These are phyloP conservation scores for Leccinum aurantiacum DNA, from an alignment of 768 basidiomycete genomes.

Conservation along the genomic window DNA sequence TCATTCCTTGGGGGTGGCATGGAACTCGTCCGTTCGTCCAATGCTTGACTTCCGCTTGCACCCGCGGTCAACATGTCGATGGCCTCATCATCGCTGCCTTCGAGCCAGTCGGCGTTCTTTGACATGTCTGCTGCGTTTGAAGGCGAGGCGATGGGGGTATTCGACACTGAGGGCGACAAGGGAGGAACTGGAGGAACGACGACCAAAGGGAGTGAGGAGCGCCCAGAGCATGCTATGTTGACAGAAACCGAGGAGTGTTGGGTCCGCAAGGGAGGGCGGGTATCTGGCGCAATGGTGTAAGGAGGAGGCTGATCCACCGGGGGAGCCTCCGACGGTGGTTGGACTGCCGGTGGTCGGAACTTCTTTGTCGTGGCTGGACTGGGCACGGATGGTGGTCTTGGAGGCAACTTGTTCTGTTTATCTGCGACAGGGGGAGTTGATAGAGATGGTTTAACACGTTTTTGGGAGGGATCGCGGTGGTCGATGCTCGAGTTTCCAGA, in stretches of 20 bases:
- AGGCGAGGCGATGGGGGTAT: slow-evolving; percentile 30
- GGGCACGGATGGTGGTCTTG: slow-evolving; percentile 24
- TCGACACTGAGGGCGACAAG: slow-evolving; percentile 41
- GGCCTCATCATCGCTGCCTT: slow-evolving; percentile 83
- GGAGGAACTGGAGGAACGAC: slow-evolving; percentile 40
- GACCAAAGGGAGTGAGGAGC: slow-evolving; percentile 60
- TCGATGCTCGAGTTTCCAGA: slow-evolving; percentile 36
- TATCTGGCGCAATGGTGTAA: slow-evolving; percentile 43
- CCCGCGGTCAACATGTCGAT: slow-evolving; percentile 81
- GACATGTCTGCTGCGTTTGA: slow-evolving; percentile 41
- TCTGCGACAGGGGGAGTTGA: slow-evolving; percentile 47
- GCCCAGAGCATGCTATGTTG: slow-evolving; percentile 44
- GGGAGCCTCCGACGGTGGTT: slow-evolving; percentile 17
- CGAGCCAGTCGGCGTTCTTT: slow-evolving; percentile 69
- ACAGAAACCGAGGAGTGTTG: slow-evolving; percentile 45
- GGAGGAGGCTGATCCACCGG: slow-evolving; percentile 67
- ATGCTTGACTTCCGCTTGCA: slow-evolving; percentile 73
- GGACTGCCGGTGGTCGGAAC: slow-evolving; percentile 28
- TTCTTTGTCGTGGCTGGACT: slow-evolving; percentile 20
- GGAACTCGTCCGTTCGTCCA: slow-evolving; percentile 81
- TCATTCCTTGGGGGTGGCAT: slow-evolving; percentile 34
- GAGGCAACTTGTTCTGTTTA: slow-evolving; percentile 20
- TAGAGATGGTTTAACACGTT: slow-evolving; percentile 46
- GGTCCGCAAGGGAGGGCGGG: slow-evolving; percentile 36
- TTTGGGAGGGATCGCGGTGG: slow-evolving; percentile 46